Base-by-base conservation (phyloP, 2,329 filamentous ascomycete species). In the Venturia asperata region DNA sequence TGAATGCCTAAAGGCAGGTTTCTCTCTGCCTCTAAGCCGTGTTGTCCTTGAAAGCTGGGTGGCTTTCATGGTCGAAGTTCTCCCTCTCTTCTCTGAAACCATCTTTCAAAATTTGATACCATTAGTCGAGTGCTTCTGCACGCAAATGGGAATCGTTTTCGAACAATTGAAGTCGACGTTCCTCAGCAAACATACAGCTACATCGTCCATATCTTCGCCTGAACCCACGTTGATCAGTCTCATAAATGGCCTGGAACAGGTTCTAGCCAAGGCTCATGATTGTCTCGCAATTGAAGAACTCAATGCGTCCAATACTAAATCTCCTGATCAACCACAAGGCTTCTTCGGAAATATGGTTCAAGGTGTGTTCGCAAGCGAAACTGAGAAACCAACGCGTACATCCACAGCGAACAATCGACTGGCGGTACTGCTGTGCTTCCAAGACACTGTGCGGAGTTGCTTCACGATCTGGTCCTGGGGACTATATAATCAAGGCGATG, bases 271-370 rank as follows among this genome's bases (percentile, higher is more conserved):
- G 70, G 92, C 89, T 5, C 94, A 99, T 75, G 90, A 96, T 70
- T 87, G 88, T 66, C 80, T 97, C 24, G 77, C 92, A 62, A 80
- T 83, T 30, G 91, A 96, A 70, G 91, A 96, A 75, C 84, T 86
- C 49, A 85, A 84, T 68, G 82, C 83, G 55, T 85, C 87, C 65
- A 79, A 85, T 42, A 79, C 82, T 55, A 96, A 96, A 77, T 88
- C 86, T 67, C 90, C 91, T 27, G 90, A 95, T 71, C 89, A 91
- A 69, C 85, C 88, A 17, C 90, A 92, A 72, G 88, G 91, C 5
- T 93, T 97, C 73, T 96, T 97, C 72, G 92, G 92, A 56, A 96
- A 91, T 70, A 96, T 97, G 85, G 90, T 96, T 1, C 94, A 92
- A 0, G 91, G 91, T 1, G 90, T 96, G 0, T 96, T 96, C 73